Base-by-base conservation (phyloP, 129 eudicot genomes). In the Chrysanthemum lavandulifolium region DNA sequence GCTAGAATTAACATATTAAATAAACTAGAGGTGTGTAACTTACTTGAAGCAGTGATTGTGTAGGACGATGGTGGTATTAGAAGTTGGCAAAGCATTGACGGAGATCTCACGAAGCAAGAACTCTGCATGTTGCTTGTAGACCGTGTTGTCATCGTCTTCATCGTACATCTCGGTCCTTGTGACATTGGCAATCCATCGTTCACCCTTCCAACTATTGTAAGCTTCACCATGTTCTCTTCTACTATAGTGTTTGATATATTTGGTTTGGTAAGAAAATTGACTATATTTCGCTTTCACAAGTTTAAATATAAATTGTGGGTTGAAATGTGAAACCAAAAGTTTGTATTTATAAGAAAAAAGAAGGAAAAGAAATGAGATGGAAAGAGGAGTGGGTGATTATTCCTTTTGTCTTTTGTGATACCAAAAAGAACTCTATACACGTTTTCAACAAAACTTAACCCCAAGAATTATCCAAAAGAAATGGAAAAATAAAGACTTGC, bases 181-280 rank as follows among this genome's bases (percentile, higher is more conserved):
- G 88, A 86, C 19, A 86, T 58, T 3, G 91, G 88, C 64, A 86
- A 40, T 51, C 88, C 91, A 55, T 83, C 84, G 31, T 69, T 77
- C 36, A 75, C 59, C 76, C 91, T 86, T 63, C 88, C 88, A 36
- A 83, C 47, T 40, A 40, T 40, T 40, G 47, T 40, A 40, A 40
- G 47, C 47, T 40, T 40, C 2, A 40, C 47, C 47, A 40, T 40
- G 47, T 40, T 40, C 10, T 40, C 2, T 40, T 40, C 10, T 40
- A 40, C 10, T 40, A 6, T 40, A 1, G 47, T 40, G 47, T 40
- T 6, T 40, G 47, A 8, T 40, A 40, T 40, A 40, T 40, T 40
- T 40, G 47, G 47, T 40, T 40, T 7, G 47, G 47, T 40, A 40
- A 40, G 47, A 40, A 40, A 8, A 40, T 6, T 1, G 47, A 40